A percentile compares a stretch with the other conserved stretches of the same genome.
phyloP scores from a whole-genome alignment of 2,329 filamentous ascomycete genomes.

The Cercospora berteroae region DNA sequence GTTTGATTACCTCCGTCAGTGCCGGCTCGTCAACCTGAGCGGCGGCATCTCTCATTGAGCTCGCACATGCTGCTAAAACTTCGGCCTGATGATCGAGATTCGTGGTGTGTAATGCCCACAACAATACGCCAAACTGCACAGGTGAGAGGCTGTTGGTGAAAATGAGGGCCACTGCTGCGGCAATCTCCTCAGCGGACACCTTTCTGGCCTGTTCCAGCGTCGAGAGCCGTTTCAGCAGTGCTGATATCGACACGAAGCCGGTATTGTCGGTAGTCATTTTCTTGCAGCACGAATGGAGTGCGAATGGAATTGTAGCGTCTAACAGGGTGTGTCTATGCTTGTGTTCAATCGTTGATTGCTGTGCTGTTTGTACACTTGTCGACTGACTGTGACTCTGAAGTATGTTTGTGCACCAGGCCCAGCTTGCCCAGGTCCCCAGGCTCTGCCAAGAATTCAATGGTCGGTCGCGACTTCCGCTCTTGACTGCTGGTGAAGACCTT shows the following conservation, averaged over 20 bases:
- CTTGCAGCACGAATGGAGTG: neutral
- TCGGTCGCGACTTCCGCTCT: neutral
- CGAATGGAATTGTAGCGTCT: neutral
- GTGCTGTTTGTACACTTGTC: neutral
- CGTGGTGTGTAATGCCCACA: conserved; percentile 91
- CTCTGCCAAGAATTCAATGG: neutral
- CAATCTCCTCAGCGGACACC: conserved; percentile 77
- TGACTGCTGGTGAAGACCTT: neutral
- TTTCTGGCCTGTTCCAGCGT: conserved; percentile 41
- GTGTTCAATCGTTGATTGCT: neutral
- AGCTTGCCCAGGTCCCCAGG: neutral
- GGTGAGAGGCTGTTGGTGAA: conserved; percentile 89
- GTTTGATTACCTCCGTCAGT: conserved; percentile 61
- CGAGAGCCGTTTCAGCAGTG: conserved; percentile 68
- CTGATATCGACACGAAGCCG: conserved; percentile 58
- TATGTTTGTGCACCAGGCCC: neutral
- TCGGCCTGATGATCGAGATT: conserved; percentile 78
- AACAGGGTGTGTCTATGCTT: neutral
- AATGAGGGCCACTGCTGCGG: conserved; percentile 83
- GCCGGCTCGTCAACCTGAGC: conserved; percentile 65
- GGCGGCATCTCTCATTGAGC: conserved; percentile 78
- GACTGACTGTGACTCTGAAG: neutral
- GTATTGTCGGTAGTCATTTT: conserved; percentile 21
- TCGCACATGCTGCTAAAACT: conserved; percentile 80
- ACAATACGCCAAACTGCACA: conserved; percentile 79